Evolutionary conservation across 2,329 filamentous ascomycete genomes (phyloP), one percentile per base, ranked within the genome.

Genomic region (Botrytis medusae): DNA sequence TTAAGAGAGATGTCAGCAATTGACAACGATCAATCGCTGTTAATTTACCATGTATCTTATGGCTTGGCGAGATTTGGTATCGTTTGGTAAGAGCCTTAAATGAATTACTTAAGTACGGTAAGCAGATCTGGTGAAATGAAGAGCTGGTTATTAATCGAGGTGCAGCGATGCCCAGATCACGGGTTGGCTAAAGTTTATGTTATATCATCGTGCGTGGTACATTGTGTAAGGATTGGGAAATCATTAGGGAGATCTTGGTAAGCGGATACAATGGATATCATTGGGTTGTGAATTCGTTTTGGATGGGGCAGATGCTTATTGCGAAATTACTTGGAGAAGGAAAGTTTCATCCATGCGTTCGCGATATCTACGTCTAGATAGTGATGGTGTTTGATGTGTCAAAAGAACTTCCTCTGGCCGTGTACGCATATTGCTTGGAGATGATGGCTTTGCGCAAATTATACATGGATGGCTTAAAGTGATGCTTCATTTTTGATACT

Each of bases 1-100:
- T 51, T 16, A 46, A 32, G 12, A 48, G 46, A 22, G 29, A 16
- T 65, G 63, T 65, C 63, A 65, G 63, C 63, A 65, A 51, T 48
- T 54, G 48, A n/a, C 48, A n/a, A 54, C 25, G 44, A 34, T 29
- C 2, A 18, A 65, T 48, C 12, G 25, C 14, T n/a, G 25, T 2
- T n/a, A 54, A 54, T n/a, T 54, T 16, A 8, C n/a, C 14, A 4
- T 57, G 51, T 57, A 4, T 16, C 9, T 29, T 16, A 18, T 57
- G 60, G 7, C 34, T 62, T 62, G 60, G 60, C 34, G 60, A 42
- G 25, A 40, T 62, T 42, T 7, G 5, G 12, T 16, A 61, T 37
- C 34, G 2, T 61, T 61, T 14, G 60, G 22, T 62, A 62, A 62
- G 60, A 62, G n/a, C 4, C 8, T 60, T 25, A 34, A 40, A n/a